phyloP scores from a whole-genome alignment of 164 flowering plant species.

The Liriodendron chinense region DNA sequence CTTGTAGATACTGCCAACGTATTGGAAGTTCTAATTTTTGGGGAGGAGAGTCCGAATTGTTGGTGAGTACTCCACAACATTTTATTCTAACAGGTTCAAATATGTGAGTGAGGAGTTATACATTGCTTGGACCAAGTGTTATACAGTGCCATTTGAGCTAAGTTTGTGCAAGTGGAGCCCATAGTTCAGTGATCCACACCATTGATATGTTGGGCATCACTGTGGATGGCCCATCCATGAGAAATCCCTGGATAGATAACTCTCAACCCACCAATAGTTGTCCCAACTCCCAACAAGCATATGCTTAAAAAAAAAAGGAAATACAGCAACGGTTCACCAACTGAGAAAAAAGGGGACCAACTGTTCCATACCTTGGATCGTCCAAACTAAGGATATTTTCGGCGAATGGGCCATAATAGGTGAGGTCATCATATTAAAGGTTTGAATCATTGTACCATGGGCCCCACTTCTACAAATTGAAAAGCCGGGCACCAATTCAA shows the following conservation, averaged over 20 bases:
- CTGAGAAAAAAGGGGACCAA: no score
- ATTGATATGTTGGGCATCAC: neutral
- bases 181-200: neutral
- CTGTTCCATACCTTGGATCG: no score
- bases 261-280: neutral
- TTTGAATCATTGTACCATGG: no score
- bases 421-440: no score
- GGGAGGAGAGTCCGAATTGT: slow-evolving; percentile 94
- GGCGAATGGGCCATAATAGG: no score
- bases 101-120: neutral
- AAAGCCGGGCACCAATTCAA: no score
- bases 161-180: neutral
- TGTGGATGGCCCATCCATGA: neutral
- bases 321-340: neutral
- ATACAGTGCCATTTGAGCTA: neutral
- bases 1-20: slow-evolving; percentile 80
- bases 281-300: neutral
- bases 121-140: neutral
- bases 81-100: neutral
- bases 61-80: slow-evolving; percentile 46
- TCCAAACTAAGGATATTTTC: no score
- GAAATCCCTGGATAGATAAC: neutral
- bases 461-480: no score
- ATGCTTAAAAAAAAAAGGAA: neutral
- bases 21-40: slow-evolving; percentile 74